Conservation (phyloP, 2,329 filamentous ascomycete species). For the Seiridium unicorne region DNA sequence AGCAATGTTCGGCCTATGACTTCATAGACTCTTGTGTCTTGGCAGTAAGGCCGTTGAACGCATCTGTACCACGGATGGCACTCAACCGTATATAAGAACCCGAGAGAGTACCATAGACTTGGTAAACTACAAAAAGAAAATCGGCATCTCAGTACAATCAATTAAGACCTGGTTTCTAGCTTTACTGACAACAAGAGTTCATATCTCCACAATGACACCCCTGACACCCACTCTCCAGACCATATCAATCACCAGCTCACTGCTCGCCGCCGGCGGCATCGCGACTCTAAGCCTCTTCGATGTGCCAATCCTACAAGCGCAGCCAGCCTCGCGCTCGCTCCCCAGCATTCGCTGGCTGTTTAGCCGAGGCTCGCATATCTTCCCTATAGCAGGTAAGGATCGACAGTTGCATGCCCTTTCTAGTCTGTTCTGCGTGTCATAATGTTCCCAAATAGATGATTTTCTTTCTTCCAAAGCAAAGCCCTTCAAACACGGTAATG, state of each 20-base stretch:
- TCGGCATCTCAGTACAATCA: too few relatives aligned
- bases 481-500: too few relatives aligned
- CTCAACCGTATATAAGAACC: too few relatives aligned
- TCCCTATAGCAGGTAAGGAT: slow-evolving; percentile 20
- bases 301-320: slow-evolving; percentile 27
- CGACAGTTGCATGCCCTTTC: too few relatives aligned
- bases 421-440: too few relatives aligned
- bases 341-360: slow-evolving; percentile 34
- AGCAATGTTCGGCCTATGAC: background rate
- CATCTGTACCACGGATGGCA: too few relatives aligned
- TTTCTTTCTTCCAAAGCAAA: too few relatives aligned
- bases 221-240: background rate
- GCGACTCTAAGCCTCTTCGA: slow-evolving; percentile 30
- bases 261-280: slow-evolving; percentile 31
- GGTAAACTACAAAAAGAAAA: too few relatives aligned
- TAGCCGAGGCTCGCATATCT: slow-evolving; percentile 32
- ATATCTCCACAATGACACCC: background rate
- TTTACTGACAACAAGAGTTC: background rate
- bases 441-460: too few relatives aligned
- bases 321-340: slow-evolving; percentile 33
- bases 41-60: background rate
- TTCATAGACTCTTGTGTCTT: background rate
- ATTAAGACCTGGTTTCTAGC: background rate
- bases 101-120: too few relatives aligned
- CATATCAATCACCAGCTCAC: slow-evolving; percentile 11